Conservation (phyloP, 2,329 filamentous ascomycete genomes). For the Amphichorda felina region DNA sequence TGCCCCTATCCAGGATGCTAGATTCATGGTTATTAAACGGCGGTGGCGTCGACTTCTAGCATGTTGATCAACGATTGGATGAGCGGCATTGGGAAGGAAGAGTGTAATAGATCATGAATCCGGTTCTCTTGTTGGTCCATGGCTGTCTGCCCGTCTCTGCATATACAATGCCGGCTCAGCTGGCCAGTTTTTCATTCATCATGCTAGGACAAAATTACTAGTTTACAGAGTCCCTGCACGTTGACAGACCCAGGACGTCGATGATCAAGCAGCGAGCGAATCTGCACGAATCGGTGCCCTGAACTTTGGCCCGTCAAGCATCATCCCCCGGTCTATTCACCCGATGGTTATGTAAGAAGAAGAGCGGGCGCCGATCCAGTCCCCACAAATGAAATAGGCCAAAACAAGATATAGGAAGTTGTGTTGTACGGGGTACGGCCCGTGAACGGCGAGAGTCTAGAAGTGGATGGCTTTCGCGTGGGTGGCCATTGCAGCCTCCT, state of each 20-base stretch:
- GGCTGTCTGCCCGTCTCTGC: too few species aligned
- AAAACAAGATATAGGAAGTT: background rate
- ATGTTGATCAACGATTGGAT: too few species aligned
- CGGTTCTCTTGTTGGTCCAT: too few species aligned
- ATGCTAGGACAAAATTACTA: conserved; percentile 15
- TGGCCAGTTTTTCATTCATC: conserved; percentile 9
- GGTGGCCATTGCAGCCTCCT: conserved; percentile 98
- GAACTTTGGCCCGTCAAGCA: background rate
- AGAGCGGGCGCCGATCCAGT: background rate
- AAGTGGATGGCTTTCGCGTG: conserved; percentile 94
- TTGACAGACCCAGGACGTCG: background rate
- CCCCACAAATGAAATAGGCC: conserved; percentile 1
- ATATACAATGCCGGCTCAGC: background rate
- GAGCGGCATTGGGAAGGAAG: too few species aligned
- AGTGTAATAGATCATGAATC: too few species aligned
- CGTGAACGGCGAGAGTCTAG: too few species aligned
- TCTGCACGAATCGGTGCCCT: background rate
- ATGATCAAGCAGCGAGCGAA: background rate
- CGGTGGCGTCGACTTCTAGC: too few species aligned
- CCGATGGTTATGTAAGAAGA: background rate
- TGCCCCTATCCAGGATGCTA: too few species aligned
- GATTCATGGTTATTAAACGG: too few species aligned
- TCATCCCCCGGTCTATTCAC: background rate
- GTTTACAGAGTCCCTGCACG: conserved; percentile 6
- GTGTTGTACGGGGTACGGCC: background rate